These are phyloP conservation scores for Leishmania amazonensis DNA, from an alignment of 208 protist species.

Conservation along the genomic window DNA sequence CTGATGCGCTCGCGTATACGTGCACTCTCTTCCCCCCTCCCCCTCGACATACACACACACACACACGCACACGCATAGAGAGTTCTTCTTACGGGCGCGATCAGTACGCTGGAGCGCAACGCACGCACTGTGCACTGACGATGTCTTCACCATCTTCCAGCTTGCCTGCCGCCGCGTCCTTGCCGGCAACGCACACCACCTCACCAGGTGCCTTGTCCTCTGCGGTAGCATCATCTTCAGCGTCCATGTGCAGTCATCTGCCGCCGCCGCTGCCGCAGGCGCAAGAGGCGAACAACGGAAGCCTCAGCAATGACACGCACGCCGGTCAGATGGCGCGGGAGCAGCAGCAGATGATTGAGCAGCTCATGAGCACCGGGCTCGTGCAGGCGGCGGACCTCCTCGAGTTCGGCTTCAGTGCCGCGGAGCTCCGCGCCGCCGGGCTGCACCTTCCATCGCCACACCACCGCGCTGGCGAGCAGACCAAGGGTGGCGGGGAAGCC, in stretches of 20 bases:
- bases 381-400: constrained; percentile 32
- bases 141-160: background rate
- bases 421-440: constrained; percentile 27
- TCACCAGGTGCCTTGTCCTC: background rate
- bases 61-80: background rate
- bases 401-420: constrained; percentile 36
- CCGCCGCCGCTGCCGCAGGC: background rate
- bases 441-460: background rate
- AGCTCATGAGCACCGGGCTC: constrained; percentile 35
- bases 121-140: background rate
- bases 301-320: background rate
- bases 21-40: background rate
- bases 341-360: constrained; percentile 33
- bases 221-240: background rate
- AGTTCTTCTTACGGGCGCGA: background rate
- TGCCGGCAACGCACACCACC: background rate
- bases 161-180: background rate
- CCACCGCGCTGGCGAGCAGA: background rate
- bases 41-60: background rate
- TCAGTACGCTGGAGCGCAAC: background rate
- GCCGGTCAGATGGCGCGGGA: constrained; percentile 10
- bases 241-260: background rate
- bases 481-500: background rate
- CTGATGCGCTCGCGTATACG: too few species aligned
- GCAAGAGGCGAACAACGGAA: background rate